Conservation (phyloP, 805 yeast species). For the Candida golubevii region DNA sequence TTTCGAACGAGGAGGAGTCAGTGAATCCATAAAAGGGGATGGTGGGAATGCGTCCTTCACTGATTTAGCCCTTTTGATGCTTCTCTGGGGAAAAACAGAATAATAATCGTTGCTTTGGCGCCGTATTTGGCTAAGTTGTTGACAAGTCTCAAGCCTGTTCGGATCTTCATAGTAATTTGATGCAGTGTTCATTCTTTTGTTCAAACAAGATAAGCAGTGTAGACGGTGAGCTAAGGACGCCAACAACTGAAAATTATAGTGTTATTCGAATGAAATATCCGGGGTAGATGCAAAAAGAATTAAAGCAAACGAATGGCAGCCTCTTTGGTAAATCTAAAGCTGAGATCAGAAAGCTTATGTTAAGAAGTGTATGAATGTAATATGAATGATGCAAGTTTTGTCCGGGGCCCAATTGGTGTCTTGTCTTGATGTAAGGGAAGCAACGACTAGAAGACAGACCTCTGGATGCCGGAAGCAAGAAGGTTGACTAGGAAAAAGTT, state of each 20-base stretch:
- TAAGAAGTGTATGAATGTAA: no score
- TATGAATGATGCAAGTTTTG: not conserved
- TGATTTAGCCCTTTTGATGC: conserved; percentile 12
- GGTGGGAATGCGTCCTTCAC: conserved; percentile 13
- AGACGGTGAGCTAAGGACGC: no score
- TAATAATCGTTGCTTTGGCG: not conserved
- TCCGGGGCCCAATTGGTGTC: no score
- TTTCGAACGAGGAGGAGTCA: no score
- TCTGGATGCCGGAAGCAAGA: conserved; percentile 1
- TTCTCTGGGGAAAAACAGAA: not conserved
- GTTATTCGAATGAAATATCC: not conserved
- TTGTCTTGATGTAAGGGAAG: no score
- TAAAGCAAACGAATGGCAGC: conserved; percentile 3
- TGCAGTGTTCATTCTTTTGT: no score
- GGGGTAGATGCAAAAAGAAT: not conserved
- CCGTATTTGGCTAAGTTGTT: not conserved
- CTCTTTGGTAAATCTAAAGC: not conserved
- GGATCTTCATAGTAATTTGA: not conserved
- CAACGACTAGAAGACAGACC: not conserved
- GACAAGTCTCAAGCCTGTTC: not conserved
- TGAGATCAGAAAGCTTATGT: conserved; percentile 3
- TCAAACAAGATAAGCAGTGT: no score
- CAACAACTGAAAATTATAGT: no score
- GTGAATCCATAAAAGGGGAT: not conserved
- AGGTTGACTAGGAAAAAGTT: not conserved